phyloP scores from a whole-genome alignment of 139 green algal genomes.

The Ettlia oleoabundans region DNA sequence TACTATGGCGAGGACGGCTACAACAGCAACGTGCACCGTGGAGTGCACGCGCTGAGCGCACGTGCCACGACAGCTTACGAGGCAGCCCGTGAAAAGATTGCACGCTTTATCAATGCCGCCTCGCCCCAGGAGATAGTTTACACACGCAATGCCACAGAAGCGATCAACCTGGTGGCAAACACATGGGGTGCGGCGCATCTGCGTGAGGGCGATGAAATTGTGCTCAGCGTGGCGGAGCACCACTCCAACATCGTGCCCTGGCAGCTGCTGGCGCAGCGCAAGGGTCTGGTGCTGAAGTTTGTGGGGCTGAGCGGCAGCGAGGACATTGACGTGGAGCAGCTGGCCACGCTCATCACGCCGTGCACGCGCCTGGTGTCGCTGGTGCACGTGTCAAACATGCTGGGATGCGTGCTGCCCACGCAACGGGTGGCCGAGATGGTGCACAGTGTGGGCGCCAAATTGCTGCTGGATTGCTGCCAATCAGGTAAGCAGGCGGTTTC shows the following conservation, averaged over 20 bases:
- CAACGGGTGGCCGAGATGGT: constrained; percentile 67
- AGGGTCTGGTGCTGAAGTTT: constrained; percentile 68
- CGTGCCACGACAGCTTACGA: constrained; percentile 94
- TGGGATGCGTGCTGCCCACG: constrained; percentile 73
- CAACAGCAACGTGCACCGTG: constrained; percentile 98
- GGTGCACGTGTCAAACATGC: constrained; percentile 95
- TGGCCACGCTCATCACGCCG: constrained; percentile 58
- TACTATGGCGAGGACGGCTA: constrained; percentile 82
- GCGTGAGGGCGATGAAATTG: constrained; percentile 91
- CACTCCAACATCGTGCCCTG: constrained; percentile 99
- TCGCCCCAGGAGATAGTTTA: constrained; percentile 88
- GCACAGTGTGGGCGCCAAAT: constrained; percentile 71
- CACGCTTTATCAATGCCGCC: constrained; percentile 85
- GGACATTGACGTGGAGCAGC: constrained; percentile 66
- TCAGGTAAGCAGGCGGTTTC: no score
- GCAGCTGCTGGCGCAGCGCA: constrained; percentile 91
- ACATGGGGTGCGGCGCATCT: constrained; percentile 91
- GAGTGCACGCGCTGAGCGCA: constrained; percentile 84
- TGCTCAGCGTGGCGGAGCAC: constrained; percentile 96
- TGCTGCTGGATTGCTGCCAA: constrained; percentile 98
- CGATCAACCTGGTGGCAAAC: constrained; percentile 98
- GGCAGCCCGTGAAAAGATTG: constrained; percentile 85
- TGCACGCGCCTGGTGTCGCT: constrained; percentile 88
- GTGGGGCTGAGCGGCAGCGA: constrained; percentile 66
- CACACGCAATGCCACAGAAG: constrained; percentile 95